Conservation (phyloP, 2,329 filamentous ascomycete species). For the Colletotrichum sp. region DNA sequence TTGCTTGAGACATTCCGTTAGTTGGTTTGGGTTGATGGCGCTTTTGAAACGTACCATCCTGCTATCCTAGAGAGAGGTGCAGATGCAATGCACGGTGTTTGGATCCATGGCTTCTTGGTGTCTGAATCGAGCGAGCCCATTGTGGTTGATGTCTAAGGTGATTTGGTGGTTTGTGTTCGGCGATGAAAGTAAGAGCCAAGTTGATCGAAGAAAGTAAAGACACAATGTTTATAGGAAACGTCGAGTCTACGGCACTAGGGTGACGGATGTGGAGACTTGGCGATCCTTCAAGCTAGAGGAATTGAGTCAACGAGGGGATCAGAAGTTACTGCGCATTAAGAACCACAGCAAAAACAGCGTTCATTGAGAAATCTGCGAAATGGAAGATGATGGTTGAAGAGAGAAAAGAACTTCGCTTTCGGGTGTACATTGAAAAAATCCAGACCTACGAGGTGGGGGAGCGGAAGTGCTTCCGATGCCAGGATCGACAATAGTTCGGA, state of each 20-base stretch:
- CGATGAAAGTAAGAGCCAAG: not conserved
- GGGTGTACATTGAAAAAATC: not conserved
- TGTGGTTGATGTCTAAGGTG: not conserved
- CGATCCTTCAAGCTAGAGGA: not conserved
- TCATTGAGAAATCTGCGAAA: too few relatives aligned
- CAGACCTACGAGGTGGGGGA: not conserved
- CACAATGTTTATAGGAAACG: not conserved
- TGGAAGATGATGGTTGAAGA: not conserved
- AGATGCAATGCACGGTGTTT: conserved; percentile 75
- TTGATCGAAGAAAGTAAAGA: not conserved
- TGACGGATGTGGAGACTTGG: not conserved
- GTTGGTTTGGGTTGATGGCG: conserved; percentile 20
- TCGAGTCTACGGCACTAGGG: not conserved
- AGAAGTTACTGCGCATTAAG: not conserved
- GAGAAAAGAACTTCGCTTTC: not conserved
- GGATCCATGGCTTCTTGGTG: conserved; percentile 64
- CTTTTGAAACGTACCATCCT: conserved; percentile 64
- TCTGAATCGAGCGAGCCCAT: conserved; percentile 47
- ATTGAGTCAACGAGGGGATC: not conserved
- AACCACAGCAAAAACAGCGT: too few relatives aligned
- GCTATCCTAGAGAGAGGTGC: conserved; percentile 69
- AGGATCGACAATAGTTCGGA: not conserved
- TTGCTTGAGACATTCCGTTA: conserved; percentile 51
- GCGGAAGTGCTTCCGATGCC: not conserved
- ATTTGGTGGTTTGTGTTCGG: not conserved